Percentiles rank a stretch among this genome's conserved stretches.
Conservation (phyloP, 805 yeast species). For the Starmerella tilneyi region DNA sequence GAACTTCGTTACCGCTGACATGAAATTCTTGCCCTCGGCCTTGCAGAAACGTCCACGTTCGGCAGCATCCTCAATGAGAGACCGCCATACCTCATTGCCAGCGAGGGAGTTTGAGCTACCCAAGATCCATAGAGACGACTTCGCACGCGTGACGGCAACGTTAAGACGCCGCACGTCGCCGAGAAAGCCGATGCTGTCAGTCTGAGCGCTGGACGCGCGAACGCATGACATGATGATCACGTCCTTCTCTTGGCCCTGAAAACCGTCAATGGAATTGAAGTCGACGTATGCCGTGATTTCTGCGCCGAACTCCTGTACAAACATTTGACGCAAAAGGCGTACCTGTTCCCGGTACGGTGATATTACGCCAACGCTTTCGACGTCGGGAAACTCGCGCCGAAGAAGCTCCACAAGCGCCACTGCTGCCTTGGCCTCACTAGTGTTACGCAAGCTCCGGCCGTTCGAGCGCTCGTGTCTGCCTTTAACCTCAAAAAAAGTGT, state of each 20-base stretch:
- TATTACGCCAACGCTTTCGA: constrained; percentile 74
- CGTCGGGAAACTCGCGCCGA: constrained; percentile 34
- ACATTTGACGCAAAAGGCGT: constrained; percentile 44
- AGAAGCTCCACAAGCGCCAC: constrained; percentile 53
- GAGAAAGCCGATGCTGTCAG: constrained; percentile 67
- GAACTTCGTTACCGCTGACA: constrained; percentile 2
- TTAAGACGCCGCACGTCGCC: constrained; percentile 92
- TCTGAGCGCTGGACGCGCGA: constrained; percentile 48
- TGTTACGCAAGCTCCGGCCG: constrained; percentile 54
- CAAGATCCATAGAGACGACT: constrained; percentile 81
- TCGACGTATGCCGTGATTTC: constrained; percentile 57
- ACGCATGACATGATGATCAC: constrained; percentile 91
- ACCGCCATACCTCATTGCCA: constrained; percentile 62
- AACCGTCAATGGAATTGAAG: constrained; percentile 94
- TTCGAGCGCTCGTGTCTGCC: constrained; percentile 48
- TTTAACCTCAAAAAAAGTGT: constrained; percentile 59
- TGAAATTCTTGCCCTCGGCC: neutral
- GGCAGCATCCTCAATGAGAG: constrained; percentile 56
- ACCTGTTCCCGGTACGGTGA: constrained; percentile 94
- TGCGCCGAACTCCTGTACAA: constrained; percentile 52
- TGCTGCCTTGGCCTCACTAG: constrained; percentile 62
- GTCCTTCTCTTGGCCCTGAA: constrained; percentile 96
- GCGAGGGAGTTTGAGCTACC: constrained; percentile 64
- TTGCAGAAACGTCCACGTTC: constrained; percentile 33
- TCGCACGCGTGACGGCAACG: constrained; percentile 91